Base-by-base conservation (phyloP, 2,329 filamentous ascomycete species). In the Herpotrichia juniperi region DNA sequence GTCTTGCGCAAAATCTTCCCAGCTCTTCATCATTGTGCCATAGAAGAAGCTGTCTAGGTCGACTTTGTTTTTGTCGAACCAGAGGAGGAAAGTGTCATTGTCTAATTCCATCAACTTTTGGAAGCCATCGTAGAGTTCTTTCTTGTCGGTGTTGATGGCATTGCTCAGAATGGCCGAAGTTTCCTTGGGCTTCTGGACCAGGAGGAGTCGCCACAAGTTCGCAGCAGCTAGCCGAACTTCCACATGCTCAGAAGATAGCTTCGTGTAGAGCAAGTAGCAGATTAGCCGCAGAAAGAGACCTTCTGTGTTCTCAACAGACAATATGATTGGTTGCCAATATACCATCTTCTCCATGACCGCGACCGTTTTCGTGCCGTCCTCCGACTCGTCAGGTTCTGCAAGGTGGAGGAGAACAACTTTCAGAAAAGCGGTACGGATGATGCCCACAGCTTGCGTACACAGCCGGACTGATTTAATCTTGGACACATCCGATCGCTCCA, bases 281-380 rank as follows among this genome's bases (percentile, higher is more conserved):
- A 97, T 84, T 28, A 97, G 81, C 57, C 88, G 89, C 64, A 97
- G 83, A 66, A 90, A 90, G 9, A 91, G 87, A n/a, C 90, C 85
- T 39, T 96, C 91, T 6, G 84, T 81, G 2, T 90, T 88, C 14
- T 94, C 85, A 3, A 88, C 86, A 2, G 87, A 87, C 14, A 99
- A 79, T 14, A 99, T 86, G 16, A 96, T 90, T 17, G 91, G 92
- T 71, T 97, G 94, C 94, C 94, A 99, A 72, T 97, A 97, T 0
- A 91, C 86, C 63, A 99, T 85, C 68, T 92, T 93, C 53, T 90
- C 83, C 73, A 99, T 84, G 51, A 96, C 91, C 0, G 82, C 78
- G 22, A 88, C 81, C 0, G 87, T 85, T 42, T 91, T 87, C 6
- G 76, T 70, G 51, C 88, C 83, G 2, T 82, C 80, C 47, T 85